phyloP scores from a whole-genome alignment of 352 stramenopile genomes.

The Phytophthora agathidicida region DNA sequence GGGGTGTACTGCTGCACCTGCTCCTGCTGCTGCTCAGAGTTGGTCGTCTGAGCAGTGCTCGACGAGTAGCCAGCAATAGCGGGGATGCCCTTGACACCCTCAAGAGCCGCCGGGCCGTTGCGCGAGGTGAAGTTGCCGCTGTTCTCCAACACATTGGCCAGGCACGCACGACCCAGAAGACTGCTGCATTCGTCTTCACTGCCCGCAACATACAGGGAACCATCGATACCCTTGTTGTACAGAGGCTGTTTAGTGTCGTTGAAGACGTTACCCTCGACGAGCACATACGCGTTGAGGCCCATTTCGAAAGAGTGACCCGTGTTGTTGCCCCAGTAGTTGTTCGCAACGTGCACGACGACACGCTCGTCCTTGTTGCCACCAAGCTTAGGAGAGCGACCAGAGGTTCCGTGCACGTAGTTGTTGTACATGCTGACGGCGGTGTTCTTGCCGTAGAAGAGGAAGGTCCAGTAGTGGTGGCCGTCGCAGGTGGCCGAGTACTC shows the following conservation, averaged over 20 bases:
- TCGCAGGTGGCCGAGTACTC: slow-evolving; percentile 51
- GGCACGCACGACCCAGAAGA: slow-evolving; percentile 26
- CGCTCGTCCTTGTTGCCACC: slow-evolving; percentile 25
- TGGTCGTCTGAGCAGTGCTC: neutral
- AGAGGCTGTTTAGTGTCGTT: slow-evolving; percentile 30
- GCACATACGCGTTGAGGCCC: slow-evolving; percentile 29
- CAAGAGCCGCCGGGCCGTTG: slow-evolving; percentile 12
- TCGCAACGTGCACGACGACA: slow-evolving; percentile 35
- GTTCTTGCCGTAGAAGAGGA: slow-evolving; percentile 37
- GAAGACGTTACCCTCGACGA: slow-evolving; percentile 53
- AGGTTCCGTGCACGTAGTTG: slow-evolving; percentile 55
- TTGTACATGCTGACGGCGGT: slow-evolving; percentile 39
- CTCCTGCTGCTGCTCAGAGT: slow-evolving; percentile 19
- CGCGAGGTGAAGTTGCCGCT: slow-evolving; percentile 35
- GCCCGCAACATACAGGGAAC: slow-evolving; percentile 13
- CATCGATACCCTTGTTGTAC: slow-evolving; percentile 11
- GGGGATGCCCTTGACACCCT: slow-evolving; percentile 10
- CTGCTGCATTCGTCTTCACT: slow-evolving; percentile 12
- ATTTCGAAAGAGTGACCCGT: slow-evolving; percentile 47
- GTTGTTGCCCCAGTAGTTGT: slow-evolving; percentile 54
- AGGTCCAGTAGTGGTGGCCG: slow-evolving; percentile 58
- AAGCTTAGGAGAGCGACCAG: slow-evolving; percentile 38
- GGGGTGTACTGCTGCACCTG: slow-evolving; percentile 25
- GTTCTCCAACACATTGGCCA: slow-evolving; percentile 29
- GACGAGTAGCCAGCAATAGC: slow-evolving; percentile 14